Base-by-base conservation (phyloP, 352 stramenopile species). In the Paralagenidium karlingii region DNA sequence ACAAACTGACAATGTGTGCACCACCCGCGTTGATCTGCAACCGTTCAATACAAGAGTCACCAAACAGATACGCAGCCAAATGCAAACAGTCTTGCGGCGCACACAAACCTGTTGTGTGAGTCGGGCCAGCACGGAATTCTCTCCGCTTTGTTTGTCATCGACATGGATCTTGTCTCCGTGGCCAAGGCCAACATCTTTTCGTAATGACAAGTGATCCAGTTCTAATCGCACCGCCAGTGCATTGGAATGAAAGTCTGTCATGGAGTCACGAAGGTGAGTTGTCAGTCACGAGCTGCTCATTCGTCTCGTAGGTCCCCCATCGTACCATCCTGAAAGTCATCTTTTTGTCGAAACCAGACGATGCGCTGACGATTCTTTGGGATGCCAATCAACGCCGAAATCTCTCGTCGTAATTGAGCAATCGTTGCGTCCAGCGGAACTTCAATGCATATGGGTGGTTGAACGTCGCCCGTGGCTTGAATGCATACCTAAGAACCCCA, bases 111-210 rank as follows among this genome's bases (percentile, higher is more conserved):
- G 76, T 19, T 90, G 64, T 25, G 80, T 75, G 4, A 93, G 61
- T 41, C 83, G 87, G 3, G 65, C 75, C 8, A 93, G 51, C 10
- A 89, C 75, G 27, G 76, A 89, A 34, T 78, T 76, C 34, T 75
- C 61, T 3, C 78, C 75, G 45, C 82, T 75, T 16, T 74, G 60
- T 30, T 69, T 82, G 46, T 93, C 76, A 24, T 87, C 76, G 22
- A 93, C 73, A 38, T 93, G 77, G 45, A 93, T 87, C 51, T 93
- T 93, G 48, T 93, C 79, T 58, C 79, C 79, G 46, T 93, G 77
- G 31, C 63, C 66, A 21, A 93, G 70, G 1, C 79, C 79, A 47
- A 93, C 77, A 30, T 89, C 75, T 53, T 73, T 75, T 48, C 75
- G 60, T n/a, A 93, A 64, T 9, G 46, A 55, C n/a, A 68, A 70